Evolutionary conservation across 78 protist genomes (phyloP).

Genomic region (Trichosphaerium sp.): DNA sequence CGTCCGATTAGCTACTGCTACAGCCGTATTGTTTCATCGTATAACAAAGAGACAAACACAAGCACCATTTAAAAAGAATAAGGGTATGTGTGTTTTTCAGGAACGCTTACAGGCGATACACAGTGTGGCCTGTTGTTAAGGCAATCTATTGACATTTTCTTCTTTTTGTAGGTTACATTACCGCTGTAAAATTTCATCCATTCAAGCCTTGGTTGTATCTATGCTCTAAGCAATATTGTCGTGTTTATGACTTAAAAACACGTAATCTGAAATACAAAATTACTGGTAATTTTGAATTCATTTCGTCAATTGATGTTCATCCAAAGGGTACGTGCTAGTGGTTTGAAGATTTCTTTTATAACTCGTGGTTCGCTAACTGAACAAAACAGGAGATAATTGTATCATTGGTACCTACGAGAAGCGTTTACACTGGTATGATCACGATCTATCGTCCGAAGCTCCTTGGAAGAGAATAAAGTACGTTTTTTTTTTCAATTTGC

Average conservation of each 20-base stretch:
- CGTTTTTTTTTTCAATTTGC: not conserved
- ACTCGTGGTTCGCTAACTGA: no score
- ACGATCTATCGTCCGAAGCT: slow-evolving; percentile 59
- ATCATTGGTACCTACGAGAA: slow-evolving; percentile 79
- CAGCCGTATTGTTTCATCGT: slow-evolving; percentile 32
- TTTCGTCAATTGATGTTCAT: slow-evolving; percentile 78
- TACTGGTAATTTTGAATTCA: slow-evolving; percentile 42
- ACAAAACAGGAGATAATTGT: slow-evolving; percentile 85
- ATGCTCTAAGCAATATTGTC: slow-evolving; percentile 58
- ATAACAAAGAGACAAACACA: slow-evolving; percentile 30
- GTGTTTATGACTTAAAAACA: slow-evolving; percentile 68
- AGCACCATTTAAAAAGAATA: slow-evolving; percentile 35
- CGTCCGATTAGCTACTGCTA: no score
- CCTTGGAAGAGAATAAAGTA: slow-evolving; percentile 82
- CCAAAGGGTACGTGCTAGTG: slow-evolving; percentile 57
- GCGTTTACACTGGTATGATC: slow-evolving; percentile 89
- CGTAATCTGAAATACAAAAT: slow-evolving; percentile 45
- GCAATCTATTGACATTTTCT: not conserved
- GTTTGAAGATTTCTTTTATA: no score
- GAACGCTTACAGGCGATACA: no score
- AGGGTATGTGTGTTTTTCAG: no score
- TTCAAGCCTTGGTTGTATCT: slow-evolving; percentile 81
- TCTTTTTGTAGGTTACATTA: no score
- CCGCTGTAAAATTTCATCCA: slow-evolving; percentile 85
- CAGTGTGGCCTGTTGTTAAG: no score